Evolutionary conservation across 768 basidiomycete species (phyloP).

Genomic region (Chalciporus sphaerocephalus): DNA sequence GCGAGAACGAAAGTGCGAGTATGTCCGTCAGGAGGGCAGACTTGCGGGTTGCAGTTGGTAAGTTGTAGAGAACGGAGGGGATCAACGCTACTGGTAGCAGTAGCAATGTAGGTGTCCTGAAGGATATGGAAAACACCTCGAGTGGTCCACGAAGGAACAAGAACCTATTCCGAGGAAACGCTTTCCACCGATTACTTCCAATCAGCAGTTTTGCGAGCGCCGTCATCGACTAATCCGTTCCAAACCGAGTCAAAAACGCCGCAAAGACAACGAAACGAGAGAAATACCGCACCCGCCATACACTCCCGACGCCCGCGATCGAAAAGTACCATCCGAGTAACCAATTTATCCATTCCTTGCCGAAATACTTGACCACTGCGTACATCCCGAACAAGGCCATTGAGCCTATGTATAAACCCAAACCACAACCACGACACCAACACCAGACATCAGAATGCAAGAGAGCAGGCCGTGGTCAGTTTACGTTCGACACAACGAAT

Average conservation of each 20-base stretch:
- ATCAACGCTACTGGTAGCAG: slow-evolving; percentile 56
- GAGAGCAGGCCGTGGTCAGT: not conserved
- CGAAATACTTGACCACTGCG: slow-evolving; percentile 66
- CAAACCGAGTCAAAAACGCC: not conserved
- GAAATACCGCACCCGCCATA: slow-evolving; percentile 51
- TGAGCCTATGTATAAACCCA: slow-evolving; percentile 59
- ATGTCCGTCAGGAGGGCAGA: slow-evolving; percentile 77
- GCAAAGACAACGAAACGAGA: not conserved
- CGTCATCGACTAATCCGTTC: slow-evolving; percentile 45
- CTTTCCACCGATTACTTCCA: slow-evolving; percentile 54
- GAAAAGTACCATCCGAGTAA: slow-evolving; percentile 74
- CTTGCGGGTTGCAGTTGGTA: slow-evolving; percentile 41
- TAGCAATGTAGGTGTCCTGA: slow-evolving; percentile 53
- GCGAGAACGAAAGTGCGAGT: slow-evolving; percentile 70
- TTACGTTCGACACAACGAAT: not conserved
- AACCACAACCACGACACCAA: no score
- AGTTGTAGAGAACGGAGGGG: slow-evolving; percentile 63
- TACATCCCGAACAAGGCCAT: slow-evolving; percentile 65
- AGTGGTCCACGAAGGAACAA: slow-evolving; percentile 42
- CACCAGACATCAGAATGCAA: no score
- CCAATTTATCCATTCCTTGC: slow-evolving; percentile 80
- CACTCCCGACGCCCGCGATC: slow-evolving; percentile 57
- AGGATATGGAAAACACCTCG: slow-evolving; percentile 40
- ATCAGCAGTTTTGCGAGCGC: slow-evolving; percentile 46
- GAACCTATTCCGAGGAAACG: slow-evolving; percentile 46